phyloP scores from a whole-genome alignment of 768 basidiomycete genomes.

The Exidia glandulosa region DNA sequence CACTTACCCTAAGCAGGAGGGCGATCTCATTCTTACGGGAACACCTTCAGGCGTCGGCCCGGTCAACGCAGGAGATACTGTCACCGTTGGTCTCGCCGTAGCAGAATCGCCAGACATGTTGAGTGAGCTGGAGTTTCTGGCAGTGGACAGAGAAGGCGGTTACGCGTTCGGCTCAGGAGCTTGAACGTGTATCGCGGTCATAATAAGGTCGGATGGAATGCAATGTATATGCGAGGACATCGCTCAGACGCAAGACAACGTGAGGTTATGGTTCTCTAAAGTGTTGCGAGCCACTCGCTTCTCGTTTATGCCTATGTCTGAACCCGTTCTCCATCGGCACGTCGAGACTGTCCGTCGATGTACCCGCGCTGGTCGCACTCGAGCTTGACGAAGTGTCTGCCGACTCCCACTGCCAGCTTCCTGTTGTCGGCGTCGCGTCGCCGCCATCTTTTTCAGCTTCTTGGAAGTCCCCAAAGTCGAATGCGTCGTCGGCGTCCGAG shows the following conservation, averaged over 20 bases:
- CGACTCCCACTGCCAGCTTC: slow-evolving; percentile 36
- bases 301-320: neutral
- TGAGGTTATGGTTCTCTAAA: neutral
- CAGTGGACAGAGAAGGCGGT: slow-evolving; percentile 57
- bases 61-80: slow-evolving; percentile 59
- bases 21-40: slow-evolving; percentile 83
- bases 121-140: slow-evolving; percentile 51
- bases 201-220: neutral
- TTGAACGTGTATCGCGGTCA: neutral
- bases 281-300: neutral
- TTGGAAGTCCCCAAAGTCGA: slow-evolving; percentile 76
- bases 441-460: slow-evolving; percentile 33
- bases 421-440: slow-evolving; percentile 51
- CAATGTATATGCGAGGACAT: neutral
- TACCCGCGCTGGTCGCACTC: neutral
- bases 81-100: slow-evolving; percentile 63
- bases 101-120: slow-evolving; percentile 40
- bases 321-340: neutral
- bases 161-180: slow-evolving; percentile 34
- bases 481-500: slow-evolving; percentile 55
- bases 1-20: slow-evolving; percentile 43
- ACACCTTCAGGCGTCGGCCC: slow-evolving; percentile 89
- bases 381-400: neutral
- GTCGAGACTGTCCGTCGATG: neutral
- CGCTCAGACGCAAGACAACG: neutral